Evolutionary conservation across 2,329 filamentous ascomycete species (phyloP), one percentile per base, ranked within the genome.

Genomic region (Xylariaceae sp.): DNA sequence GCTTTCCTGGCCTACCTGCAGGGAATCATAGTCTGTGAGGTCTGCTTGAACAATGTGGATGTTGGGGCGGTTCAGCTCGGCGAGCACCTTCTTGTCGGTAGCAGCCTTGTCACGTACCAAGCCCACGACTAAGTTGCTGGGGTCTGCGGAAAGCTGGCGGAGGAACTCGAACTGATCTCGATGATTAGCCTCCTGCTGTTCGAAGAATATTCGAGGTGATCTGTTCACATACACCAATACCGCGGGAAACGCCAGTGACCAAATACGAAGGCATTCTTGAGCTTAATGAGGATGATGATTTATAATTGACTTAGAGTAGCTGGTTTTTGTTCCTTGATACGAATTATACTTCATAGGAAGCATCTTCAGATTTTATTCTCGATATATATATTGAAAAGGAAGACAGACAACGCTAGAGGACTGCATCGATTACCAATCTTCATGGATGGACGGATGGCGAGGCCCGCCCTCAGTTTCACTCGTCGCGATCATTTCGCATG

Each of bases 21-120:
- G 67, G 1, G 71, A 64, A 3, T 69, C 65, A 36, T 73, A 70
- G 57, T 78, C 69, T 14, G 69, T 71, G 37, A 83, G 62, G 53
- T 84, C 79, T 14, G 68, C 80, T 33, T 77, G 60, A n/a, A 84
- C 33, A 54, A 83, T 71, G 57, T 77, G 74, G 46, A 84, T 67
- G 47, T 83, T 82, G 36, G 65, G 45, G 6, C 72, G 69, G 1
- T 62, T 61, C 2, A 80, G 65, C 60, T 82, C 77, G 23, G 65
- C 61, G 2, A 67, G 62, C 0, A 82, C 69, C 60, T 75, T 79
- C 43, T 76, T 69, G 17, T 81, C 74, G 4, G 79, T 78, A 1
- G 69, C 66, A 1, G 67, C 61, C 55, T 79, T 80, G 67, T 82
- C 67, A 24, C 80, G 79, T 14, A 81, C 79, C 0, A 82, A 66